These are phyloP conservation scores for Themeda triandra DNA, from an alignment of 176 grass and related monocot species.

Conservation along the genomic window DNA sequence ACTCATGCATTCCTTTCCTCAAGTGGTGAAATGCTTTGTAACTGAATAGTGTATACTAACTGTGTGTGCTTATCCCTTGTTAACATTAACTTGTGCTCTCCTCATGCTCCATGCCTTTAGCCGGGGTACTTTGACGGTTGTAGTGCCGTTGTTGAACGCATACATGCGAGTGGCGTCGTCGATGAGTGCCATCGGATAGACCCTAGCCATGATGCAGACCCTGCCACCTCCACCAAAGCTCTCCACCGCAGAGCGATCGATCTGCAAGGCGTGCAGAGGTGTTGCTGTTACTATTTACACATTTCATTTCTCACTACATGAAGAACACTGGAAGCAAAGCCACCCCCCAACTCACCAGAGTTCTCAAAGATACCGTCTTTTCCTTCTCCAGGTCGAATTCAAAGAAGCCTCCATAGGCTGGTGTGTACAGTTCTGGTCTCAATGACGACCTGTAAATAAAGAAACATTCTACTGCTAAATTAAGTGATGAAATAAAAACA, in stretches of 20 bases:
- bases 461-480: not conserved
- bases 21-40: not conserved
- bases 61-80: constrained; percentile 21
- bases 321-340: not conserved
- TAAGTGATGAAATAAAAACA: not conserved
- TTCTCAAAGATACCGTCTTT: constrained; percentile 69
- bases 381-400: constrained; percentile 56
- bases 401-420: constrained; percentile 76
- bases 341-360: constrained; percentile 43
- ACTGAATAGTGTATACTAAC: not conserved
- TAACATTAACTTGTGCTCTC: constrained; percentile 52
- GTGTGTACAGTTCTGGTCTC: constrained; percentile 58
- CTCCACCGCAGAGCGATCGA: constrained; percentile 78
- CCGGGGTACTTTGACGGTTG: constrained; percentile 27
- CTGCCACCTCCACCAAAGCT: constrained; percentile 71
- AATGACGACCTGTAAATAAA: constrained; percentile 53
- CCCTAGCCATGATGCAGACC: constrained; percentile 71
- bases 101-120: constrained; percentile 79
- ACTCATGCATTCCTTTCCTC: not conserved
- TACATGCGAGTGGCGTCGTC: constrained; percentile 43
- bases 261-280: constrained; percentile 32
- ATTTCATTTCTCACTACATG: not conserved
- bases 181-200: constrained; percentile 46
- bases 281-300: not conserved
- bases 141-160: constrained; percentile 66